These are phyloP conservation scores for Lactarius hatsudake DNA, from an alignment of 768 basidiomycete genomes.

Conservation along the genomic window DNA sequence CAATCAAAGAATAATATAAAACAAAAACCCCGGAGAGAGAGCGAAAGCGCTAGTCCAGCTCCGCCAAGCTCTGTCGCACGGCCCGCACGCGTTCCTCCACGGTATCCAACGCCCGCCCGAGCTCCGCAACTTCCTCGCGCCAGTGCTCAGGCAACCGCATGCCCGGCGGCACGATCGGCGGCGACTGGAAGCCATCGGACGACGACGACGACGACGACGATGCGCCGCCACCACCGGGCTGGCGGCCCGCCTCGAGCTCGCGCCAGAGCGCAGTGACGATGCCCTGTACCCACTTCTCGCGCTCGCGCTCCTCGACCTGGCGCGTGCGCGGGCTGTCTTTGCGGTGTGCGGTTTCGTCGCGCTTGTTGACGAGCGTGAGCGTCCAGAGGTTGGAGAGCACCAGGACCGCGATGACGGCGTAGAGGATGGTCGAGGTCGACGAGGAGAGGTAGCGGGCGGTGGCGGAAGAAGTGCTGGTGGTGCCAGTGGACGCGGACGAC, in stretches of 20 bases:
- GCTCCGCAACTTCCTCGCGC: conserved; percentile 18
- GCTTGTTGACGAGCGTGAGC: conserved; percentile 45
- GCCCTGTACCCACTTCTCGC: conserved; percentile 72
- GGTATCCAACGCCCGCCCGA: conserved; percentile 14
- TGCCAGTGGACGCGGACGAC: neutral
- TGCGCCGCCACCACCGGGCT: conserved; percentile 19
- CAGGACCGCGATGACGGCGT: conserved; percentile 66
- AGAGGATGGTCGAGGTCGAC: conserved; percentile 66
- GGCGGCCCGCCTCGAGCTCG: conserved; percentile 54
- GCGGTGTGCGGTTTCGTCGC: conserved; percentile 43
- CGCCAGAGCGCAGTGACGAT: conserved; percentile 72
- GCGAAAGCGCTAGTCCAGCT: conserved; percentile 12
- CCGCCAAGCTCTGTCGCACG: conserved; percentile 16
- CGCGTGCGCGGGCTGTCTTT: conserved; percentile 47
- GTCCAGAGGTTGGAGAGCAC: conserved; percentile 82
- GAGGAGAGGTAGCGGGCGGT: conserved; percentile 27
- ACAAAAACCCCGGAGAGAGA: neutral
- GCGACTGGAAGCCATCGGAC: neutral
- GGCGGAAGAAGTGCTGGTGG: neutral
- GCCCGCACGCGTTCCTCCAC: conserved; percentile 24
- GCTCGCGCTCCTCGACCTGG: conserved; percentile 65
- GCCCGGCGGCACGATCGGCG: neutral
- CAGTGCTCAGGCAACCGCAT: conserved; percentile 25
- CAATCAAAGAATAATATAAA: neutral
- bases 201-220: neutral